A percentile compares a stretch with the other conserved stretches of the same genome.
These are phyloP conservation scores for Xylaria sp. DNA, from an alignment of 2,329 filamentous ascomycete species.

Conservation along the genomic window DNA sequence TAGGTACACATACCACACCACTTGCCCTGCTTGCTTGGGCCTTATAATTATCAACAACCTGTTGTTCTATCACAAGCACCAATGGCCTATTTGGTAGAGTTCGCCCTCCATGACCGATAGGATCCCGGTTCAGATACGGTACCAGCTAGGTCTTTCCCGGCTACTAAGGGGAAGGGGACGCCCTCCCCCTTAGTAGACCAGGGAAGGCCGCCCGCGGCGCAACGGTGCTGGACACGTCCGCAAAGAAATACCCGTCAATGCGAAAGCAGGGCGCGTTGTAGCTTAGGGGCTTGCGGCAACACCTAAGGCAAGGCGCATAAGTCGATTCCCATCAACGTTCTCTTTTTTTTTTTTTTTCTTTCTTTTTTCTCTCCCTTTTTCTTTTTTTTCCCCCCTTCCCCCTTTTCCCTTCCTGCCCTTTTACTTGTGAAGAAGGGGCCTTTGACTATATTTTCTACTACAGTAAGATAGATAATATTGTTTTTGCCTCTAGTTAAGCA, in stretches of 20 bases:
- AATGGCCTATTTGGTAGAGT: slow-evolving; percentile 27
- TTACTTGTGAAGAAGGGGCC: background rate
- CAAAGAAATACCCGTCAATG: slow-evolving; percentile 33
- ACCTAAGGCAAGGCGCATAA: slow-evolving; percentile 26
- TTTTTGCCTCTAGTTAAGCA: too few relatives aligned
- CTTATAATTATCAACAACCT: background rate
- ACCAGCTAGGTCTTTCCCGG: slow-evolving; percentile 16
- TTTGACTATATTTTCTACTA: too few relatives aligned
- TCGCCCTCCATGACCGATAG: slow-evolving; percentile 20
- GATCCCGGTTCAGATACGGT: slow-evolving; percentile 28
- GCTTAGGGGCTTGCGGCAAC: slow-evolving; percentile 3
- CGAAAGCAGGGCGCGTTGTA: slow-evolving; percentile 34
- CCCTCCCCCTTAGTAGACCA: background rate
- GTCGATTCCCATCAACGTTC: background rate
- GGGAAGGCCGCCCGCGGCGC: slow-evolving; percentile 11
- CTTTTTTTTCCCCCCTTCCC: background rate
- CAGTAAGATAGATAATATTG: too few relatives aligned
- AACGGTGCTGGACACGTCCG: slow-evolving; percentile 29
- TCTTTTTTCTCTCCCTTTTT: too few relatives aligned
- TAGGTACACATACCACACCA: background rate
- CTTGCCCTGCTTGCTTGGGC: background rate
- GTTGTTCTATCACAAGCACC: background rate
- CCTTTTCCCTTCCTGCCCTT: background rate
- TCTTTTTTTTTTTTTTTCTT: background rate
- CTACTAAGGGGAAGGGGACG: background rate